These are phyloP conservation scores for Vaccinium corymbosum DNA, from an alignment of 148 eudicot genomes.

Conservation along the genomic window DNA sequence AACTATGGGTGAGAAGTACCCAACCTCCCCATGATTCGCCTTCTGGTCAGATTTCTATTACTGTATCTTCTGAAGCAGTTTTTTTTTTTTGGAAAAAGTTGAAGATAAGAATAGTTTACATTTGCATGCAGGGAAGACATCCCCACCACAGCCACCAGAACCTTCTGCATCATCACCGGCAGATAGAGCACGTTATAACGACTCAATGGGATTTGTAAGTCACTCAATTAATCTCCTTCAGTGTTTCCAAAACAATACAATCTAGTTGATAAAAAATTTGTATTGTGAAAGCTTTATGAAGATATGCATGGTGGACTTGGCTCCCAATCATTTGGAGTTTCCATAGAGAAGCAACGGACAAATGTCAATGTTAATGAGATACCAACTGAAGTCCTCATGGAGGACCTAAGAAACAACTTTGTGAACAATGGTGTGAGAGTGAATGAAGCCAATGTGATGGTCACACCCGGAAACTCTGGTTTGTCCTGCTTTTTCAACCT, in stretches of 20 bases:
- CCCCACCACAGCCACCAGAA: conserved; percentile 51
- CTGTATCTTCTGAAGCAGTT: not conserved
- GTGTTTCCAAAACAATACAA: not conserved
- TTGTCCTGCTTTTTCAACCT: conserved; percentile 8
- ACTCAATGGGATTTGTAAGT: conserved; percentile 50
- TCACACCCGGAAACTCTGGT: conserved; percentile 60
- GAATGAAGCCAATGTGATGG: conserved; percentile 34
- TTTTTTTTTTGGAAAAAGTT: not conserved
- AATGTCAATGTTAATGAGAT: conserved; percentile 22
- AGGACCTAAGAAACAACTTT: conserved; percentile 32
- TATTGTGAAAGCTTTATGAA: conserved; percentile 48
- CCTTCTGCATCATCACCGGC: conserved; percentile 62
- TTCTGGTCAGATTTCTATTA: conserved; percentile 50
- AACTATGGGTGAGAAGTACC: conserved; percentile 60
- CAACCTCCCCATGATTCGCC: conserved; percentile 59
- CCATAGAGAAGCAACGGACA: conserved; percentile 46
- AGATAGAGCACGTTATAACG: conserved; percentile 34
- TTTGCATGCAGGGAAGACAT: conserved; percentile 44
- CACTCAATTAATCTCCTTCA: conserved; percentile 1
- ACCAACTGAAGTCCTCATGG: conserved; percentile 29
- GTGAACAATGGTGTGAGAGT: conserved; percentile 21
- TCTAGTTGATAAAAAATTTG: not conserved
- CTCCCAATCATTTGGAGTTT: conserved; percentile 26
- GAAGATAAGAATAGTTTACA: conserved; percentile 3
- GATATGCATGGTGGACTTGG: conserved; percentile 41